Conservation (phyloP, 139 green algal species). For the Spirogloea muscicola region DNA sequence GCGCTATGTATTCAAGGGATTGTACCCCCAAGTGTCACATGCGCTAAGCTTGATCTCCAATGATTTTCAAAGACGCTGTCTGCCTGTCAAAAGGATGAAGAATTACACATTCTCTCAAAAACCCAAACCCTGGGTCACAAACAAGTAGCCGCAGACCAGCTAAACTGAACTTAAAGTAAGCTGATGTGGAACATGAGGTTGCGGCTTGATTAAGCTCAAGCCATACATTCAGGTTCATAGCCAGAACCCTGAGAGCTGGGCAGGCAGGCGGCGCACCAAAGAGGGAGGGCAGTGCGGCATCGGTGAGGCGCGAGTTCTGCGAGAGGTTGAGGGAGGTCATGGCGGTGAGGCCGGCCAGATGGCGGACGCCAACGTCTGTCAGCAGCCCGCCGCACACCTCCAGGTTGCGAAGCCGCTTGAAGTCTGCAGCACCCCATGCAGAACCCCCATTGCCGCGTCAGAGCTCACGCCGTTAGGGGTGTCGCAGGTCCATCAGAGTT, state of each 20-base stretch:
- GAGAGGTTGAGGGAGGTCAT: slow-evolving; percentile 41
- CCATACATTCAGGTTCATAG: too few species aligned
- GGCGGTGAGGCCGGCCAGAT: slow-evolving; percentile 10
- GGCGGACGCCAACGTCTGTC: slow-evolving; percentile 31
- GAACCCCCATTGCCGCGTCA: too few species aligned
- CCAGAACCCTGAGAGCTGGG: background rate
- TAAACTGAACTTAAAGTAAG: background rate
- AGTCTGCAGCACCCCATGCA: slow-evolving; percentile 30
- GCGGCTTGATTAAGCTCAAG: background rate
- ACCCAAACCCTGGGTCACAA: background rate
- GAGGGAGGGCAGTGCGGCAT: background rate
- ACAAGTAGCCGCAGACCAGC: background rate
- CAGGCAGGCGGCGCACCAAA: background rate
- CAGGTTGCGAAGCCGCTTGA: slow-evolving; percentile 31
- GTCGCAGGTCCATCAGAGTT: too few species aligned
- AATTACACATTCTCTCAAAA: background rate
- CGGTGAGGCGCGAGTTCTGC: slow-evolving; percentile 20
- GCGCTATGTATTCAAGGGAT: background rate
- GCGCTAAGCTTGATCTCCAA: background rate
- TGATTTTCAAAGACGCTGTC: background rate
- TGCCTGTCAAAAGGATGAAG: background rate
- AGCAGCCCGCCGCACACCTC: slow-evolving; percentile 41
- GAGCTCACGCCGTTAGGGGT: too few species aligned
- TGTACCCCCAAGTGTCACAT: background rate
- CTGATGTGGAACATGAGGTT: background rate